A percentile compares a stretch with the other conserved stretches of the same genome.
phyloP scores from a whole-genome alignment of 2,329 filamentous ascomycete genomes.

The Aspergillus fumigatus region DNA sequence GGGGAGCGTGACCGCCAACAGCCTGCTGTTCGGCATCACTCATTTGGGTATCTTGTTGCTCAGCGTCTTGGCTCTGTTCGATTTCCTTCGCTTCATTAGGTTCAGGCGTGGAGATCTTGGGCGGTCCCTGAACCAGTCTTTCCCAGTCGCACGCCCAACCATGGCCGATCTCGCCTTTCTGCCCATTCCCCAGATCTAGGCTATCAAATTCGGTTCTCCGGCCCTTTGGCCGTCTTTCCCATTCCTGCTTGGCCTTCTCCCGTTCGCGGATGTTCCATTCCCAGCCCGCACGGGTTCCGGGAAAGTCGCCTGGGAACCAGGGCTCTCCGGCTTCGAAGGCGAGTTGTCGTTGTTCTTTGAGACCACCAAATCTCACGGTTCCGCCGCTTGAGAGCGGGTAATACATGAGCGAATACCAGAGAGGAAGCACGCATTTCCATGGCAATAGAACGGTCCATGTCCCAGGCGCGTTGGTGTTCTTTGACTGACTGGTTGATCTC shows the following conservation, averaged over 20 bases:
- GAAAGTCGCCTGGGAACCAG: conserved; percentile 84
- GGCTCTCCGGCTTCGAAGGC: conserved; percentile 71
- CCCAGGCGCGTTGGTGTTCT: conserved; percentile 53
- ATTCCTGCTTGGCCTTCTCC: conserved; percentile 55
- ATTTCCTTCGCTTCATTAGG: background rate
- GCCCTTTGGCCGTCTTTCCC: conserved; percentile 74
- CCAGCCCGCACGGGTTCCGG: conserved; percentile 72
- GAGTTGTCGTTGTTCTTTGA: conserved; percentile 75
- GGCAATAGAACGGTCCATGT: conserved; percentile 82
- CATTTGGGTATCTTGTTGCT: conserved; percentile 10
- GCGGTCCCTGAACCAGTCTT: conserved; percentile 49
- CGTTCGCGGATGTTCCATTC: conserved; percentile 70
- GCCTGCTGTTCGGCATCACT: conserved; percentile 10
- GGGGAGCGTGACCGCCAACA: conserved; percentile 16
- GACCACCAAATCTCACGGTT: conserved; percentile 75
- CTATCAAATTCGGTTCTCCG: conserved; percentile 73
- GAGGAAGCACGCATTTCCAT: conserved; percentile 79
- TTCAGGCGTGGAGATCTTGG: background rate
- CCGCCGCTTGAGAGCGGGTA: conserved; percentile 74
- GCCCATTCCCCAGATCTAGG: conserved; percentile 66
- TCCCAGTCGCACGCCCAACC: conserved; percentile 86
- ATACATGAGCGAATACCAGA: conserved; percentile 85
- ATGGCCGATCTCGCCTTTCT: conserved; percentile 75
- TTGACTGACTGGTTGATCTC: conserved; percentile 39
- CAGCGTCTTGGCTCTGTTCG: conserved; percentile 2